Base-by-base conservation (phyloP, 441 rosid species). In the Pelargonium fulgidum region DNA sequence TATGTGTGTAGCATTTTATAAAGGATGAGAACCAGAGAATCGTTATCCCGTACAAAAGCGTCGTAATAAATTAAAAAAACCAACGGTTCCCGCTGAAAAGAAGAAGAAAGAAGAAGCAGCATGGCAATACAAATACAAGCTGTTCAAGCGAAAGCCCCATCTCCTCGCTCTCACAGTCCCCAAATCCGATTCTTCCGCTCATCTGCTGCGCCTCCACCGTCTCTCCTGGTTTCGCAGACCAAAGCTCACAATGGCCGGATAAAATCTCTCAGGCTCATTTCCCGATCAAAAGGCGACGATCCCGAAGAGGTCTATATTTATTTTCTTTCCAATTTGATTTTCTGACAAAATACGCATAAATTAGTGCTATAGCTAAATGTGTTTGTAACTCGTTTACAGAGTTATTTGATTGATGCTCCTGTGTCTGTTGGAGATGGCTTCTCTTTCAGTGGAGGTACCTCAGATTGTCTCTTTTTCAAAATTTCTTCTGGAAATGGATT, bases 401-500 rank as follows among this genome's bases (percentile, higher is more conserved):
- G 89, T 75, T 89, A 86, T 80, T 86, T 87, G 71, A 85, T 90
- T 39, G 95, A 92, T 81, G 97, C 97, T 69, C 91, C 92, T 26
- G 87, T 80, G 70, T 87, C 92, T 20, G 88, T 82, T 36, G 96
- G 98, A 73, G 97, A 93, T 80, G 98, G 98, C 45, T 93, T 90
- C 80, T 90, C 98, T 56, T 93, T 90, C 76, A 80, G 85, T 74
- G 98, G 98, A 81, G 98, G 96, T 89, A 56, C 74, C 26, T 54
- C 4, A 9, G 61, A 16, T 16, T 54, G 0, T 33, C 39, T 33
- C 39, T 4, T 33, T 33, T 33, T 3, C 2, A 14, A 44, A 0
- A 5, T 54, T 54, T 4, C 22, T 33, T 33, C 39, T 33, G 39
- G 4, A 14, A 16, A 54, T 54, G 1, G 0, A 2, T 0, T 54